Conservation (phyloP, 768 basidiomycete species). For the Tremella yokohamensis region DNA sequence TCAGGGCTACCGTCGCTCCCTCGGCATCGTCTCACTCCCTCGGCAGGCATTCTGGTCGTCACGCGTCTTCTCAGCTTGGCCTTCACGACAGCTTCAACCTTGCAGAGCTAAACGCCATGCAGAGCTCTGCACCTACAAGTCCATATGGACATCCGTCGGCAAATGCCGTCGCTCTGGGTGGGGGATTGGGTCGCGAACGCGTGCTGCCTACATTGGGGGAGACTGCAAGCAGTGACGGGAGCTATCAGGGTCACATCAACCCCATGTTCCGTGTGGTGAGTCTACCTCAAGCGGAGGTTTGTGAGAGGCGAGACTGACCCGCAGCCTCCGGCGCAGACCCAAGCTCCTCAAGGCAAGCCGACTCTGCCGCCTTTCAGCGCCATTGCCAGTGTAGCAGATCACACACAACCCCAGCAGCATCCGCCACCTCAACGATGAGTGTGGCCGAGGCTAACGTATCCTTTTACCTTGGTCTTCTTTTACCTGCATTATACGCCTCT, state of each 20-base stretch:
- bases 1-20: constrained; percentile 40
- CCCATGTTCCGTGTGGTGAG: constrained; percentile 50
- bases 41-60: constrained; percentile 20
- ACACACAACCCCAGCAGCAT: constrained; percentile 9
- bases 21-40: constrained; percentile 31
- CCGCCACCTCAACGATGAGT: neutral
- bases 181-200: constrained; percentile 35
- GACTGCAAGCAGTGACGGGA: constrained; percentile 12
- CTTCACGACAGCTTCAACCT: constrained; percentile 13
- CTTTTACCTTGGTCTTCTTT: too few species aligned
- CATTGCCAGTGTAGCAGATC: constrained; percentile 49
- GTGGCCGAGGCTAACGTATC: neutral
- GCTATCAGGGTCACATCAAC: constrained; percentile 27
- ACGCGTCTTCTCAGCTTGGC: constrained; percentile 22
- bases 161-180: constrained; percentile 39
- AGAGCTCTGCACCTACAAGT: constrained; percentile 44
- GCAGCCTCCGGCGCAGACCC: constrained; percentile 28
- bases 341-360: constrained; percentile 12
- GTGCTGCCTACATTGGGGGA: neutral
- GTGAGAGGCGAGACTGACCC: neutral
- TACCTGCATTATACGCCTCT: constrained; percentile 7
- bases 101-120: neutral
- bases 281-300: neutral
- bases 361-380: constrained; percentile 51
- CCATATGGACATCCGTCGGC: constrained; percentile 49